These are phyloP conservation scores for Colletotrichum limetticola DNA, from an alignment of 2,329 filamentous ascomycete species.

Conservation along the genomic window DNA sequence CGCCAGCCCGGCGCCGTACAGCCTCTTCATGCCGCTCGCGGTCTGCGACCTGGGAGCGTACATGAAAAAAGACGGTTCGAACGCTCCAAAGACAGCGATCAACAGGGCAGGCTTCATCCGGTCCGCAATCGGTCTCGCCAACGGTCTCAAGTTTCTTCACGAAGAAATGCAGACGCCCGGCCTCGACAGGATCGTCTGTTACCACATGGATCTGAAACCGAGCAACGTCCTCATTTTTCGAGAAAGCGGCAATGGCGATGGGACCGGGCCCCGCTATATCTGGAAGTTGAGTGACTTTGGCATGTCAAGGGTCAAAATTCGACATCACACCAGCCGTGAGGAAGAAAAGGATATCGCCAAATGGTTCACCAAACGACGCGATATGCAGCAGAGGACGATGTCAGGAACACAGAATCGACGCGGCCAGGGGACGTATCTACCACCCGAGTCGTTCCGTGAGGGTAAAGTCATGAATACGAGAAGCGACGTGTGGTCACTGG, in stretches of 20 bases:
- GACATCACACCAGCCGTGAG: slow-evolving; percentile 29
- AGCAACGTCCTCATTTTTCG: slow-evolving; percentile 48
- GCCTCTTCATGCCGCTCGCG: slow-evolving; percentile 53
- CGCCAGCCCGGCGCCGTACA: slow-evolving; percentile 39
- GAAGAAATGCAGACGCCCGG: slow-evolving; percentile 43
- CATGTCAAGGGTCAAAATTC: slow-evolving; percentile 48
- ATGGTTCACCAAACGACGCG: neutral
- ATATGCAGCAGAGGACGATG: neutral
- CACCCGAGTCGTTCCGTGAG: slow-evolving; percentile 20
- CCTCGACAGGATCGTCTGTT: slow-evolving; percentile 47
- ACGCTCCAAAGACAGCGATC: slow-evolving; percentile 30
- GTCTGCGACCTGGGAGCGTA: slow-evolving; percentile 50
- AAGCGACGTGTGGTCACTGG: slow-evolving; percentile 54
- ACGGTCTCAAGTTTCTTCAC: slow-evolving; percentile 50
- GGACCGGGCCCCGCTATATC: slow-evolving; percentile 32
- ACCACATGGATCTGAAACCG: slow-evolving; percentile 54
- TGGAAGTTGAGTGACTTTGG: slow-evolving; percentile 57
- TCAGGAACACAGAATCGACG: neutral
- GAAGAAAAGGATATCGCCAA: slow-evolving; percentile 22
- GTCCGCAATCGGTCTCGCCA: slow-evolving; percentile 7
- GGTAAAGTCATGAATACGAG: slow-evolving; percentile 42
- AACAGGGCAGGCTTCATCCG: neutral
- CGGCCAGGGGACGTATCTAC: neutral
- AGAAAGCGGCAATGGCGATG: slow-evolving; percentile 14
- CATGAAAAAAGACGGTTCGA: slow-evolving; percentile 41